Evolutionary conservation across 176 grass and related monocot species (phyloP), one percentile per base, ranked within the genome.

Genomic region (Zoysia pacifica): DNA sequence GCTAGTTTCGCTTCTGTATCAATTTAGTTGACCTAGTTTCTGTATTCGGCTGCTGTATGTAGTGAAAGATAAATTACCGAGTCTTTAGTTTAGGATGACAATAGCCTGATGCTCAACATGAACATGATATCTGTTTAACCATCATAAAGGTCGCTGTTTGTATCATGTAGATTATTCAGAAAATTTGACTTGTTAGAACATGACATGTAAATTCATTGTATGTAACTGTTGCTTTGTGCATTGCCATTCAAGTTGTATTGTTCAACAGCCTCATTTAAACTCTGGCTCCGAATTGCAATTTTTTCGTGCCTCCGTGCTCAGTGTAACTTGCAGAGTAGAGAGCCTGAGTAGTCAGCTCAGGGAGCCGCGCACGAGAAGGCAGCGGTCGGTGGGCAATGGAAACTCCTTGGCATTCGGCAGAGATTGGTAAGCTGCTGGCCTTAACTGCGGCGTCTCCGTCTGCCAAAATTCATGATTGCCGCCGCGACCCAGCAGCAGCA

Each of bases 11-110:
- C 37, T 11, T 65, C 0, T 89, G 83, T 78, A 28, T 28, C 28
- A 28, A 28, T 87, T 73, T 89, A 89, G 78, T 68, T 85, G 50
- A 39, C 74, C 42, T 89, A 85, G 87, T 75, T 28, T 74, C 67
- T 78, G 50, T 82, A 75, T 73, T 73, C 6, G 37, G 79, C 18
- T 49, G 78, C 81, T 67, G 62, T 38, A 47, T 78, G 69, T 89
- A 89, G 73, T 53, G 38, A 78, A 79, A 88, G 50, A 56, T 79
- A 47, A 67, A 14, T 47, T 65, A 51, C 42, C 35, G 67, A 64
- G 46, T 43, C 38, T 72, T 12, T 85, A 89, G 87, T 60, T 72
- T 86, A 89, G 83, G 53, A 62, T 86, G 77, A 81, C 44, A 69
- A 81, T 86, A 75, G 53, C 52, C 38, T 78, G 83, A 89, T 89